Evolutionary conservation across 768 basidiomycete species (phyloP).

Genomic region (Strobilomyces echinocephalus): DNA sequence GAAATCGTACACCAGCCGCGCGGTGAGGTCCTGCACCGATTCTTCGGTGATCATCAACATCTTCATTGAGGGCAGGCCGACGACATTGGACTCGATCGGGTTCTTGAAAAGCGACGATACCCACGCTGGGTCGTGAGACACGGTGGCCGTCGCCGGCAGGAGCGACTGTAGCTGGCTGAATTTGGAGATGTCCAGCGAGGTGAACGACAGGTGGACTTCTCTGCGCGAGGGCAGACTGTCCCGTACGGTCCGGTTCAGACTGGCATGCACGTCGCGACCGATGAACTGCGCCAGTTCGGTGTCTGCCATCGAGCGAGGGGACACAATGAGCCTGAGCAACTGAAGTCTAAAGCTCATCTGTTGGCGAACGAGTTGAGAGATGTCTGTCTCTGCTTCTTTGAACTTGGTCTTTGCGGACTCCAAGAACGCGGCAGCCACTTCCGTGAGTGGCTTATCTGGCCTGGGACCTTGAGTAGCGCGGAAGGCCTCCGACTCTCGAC

Average conservation of each 20-base stretch:
- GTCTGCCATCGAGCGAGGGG: slow-evolving; percentile 77
- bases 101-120: slow-evolving; percentile 55
- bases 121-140: slow-evolving; percentile 51
- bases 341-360: slow-evolving; percentile 69
- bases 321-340: slow-evolving; percentile 63
- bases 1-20: slow-evolving; percentile 62
- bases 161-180: slow-evolving; percentile 58
- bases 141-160: slow-evolving; percentile 35
- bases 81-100: slow-evolving; percentile 67
- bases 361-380: slow-evolving; percentile 63
- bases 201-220: slow-evolving; percentile 67
- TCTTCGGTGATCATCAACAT: slow-evolving; percentile 79
- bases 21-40: slow-evolving; percentile 34
- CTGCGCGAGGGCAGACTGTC: slow-evolving; percentile 49
- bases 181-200: slow-evolving; percentile 71
- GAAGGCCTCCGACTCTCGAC: slow-evolving; percentile 74
- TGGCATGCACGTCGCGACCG: slow-evolving; percentile 63
- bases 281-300: slow-evolving; percentile 72
- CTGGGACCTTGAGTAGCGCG: slow-evolving; percentile 64
- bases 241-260: slow-evolving; percentile 58
- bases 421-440: slow-evolving; percentile 83
- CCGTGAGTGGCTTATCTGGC: slow-evolving; percentile 75
- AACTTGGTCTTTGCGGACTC: slow-evolving; percentile 67
- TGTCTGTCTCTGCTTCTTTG: slow-evolving; percentile 57
- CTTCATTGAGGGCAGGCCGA: slow-evolving; percentile 75